Base-by-base conservation (phyloP, 139 green algal genomes). In the Ostreobium quekettii region DNA sequence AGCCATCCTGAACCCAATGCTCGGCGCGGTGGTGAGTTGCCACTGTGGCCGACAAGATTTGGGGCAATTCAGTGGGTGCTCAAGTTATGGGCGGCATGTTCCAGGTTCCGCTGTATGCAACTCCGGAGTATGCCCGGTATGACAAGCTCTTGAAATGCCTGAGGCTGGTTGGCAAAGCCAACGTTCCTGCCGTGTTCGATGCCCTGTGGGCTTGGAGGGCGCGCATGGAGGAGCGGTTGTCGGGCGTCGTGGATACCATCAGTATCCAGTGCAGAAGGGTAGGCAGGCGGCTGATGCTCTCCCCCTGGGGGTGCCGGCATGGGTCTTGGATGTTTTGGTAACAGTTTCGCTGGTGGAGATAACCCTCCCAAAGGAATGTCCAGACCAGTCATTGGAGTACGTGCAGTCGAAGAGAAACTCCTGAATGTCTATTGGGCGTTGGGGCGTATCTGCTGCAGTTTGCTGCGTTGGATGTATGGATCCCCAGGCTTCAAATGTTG, bases 81-180 rank as follows among this genome's bases (percentile, higher is more conserved):
- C n/a, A n/a, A n/a, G n/a, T n/a, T n/a, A n/a, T n/a, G n/a, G n/a
- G n/a, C n/a, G n/a, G n/a, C n/a, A n/a, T n/a, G n/a, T n/a, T n/a
- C n/a, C n/a, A n/a, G 19, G 42, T 19, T 26, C 42, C 19, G 11
- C 42, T 53, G 42, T 53, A 53, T 53, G 15, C 15, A 19, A 53
- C 11, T 11, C 42, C n/a, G n/a, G 42, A 53, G 19, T 57, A 36
- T 19, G 36, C 36, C 15, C 35, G 35, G 7, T 56, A 68, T 48
- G 61, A 68, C 35, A 68, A 68, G 35, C 26, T 68, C 11, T 36
- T 68, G 35, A 68, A 68, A n/a, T 57, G 61, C 36, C 35, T 68
- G 61, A 36, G 61, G 11, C 36, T 68, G 22, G 61, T 68, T 4
- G 61, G 61, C 8, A 26, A 32, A 4, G 8, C 30, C 4, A 38